Evolutionary conservation across 2,329 filamentous ascomycete genomes (phyloP).

Genomic region (Hirsutella rhossiliensis): DNA sequence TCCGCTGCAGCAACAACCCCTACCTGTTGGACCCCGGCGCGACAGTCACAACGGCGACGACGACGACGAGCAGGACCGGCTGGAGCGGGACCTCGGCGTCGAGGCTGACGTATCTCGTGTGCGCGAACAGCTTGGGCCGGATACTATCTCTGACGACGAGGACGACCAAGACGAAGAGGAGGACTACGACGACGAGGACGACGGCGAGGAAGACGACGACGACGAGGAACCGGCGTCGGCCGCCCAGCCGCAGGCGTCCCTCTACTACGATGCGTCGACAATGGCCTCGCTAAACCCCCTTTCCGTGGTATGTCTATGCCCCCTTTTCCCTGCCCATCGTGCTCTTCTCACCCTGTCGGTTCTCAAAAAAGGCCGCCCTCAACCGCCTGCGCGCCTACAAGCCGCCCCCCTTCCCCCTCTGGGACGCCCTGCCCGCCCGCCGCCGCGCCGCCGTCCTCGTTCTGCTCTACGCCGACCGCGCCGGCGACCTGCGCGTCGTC

Average conservation of each 20-base stretch:
- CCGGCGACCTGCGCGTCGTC: constrained; percentile 64
- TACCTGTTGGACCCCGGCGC: background rate
- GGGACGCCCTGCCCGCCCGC: constrained; percentile 47
- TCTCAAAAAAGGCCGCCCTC: constrained; percentile 36
- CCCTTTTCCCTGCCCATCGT: too few species aligned
- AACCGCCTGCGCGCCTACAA: constrained; percentile 48
- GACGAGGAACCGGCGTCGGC: constrained; percentile 4
- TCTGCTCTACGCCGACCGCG: constrained; percentile 73
- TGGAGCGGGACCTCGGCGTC: background rate
- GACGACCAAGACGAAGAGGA: constrained; percentile 8
- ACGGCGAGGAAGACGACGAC: constrained; percentile 4
- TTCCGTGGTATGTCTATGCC: constrained; percentile 33
- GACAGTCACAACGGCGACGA: background rate
- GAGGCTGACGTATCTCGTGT: background rate
- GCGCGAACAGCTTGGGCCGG: background rate
- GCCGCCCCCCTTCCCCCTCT: constrained; percentile 47
- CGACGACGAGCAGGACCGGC: background rate
- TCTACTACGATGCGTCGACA: constrained; percentile 44
- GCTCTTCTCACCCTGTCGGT: background rate
- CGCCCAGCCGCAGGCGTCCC: constrained; percentile 24
- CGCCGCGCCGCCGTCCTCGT: constrained; percentile 79
- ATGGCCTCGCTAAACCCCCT: constrained; percentile 44
- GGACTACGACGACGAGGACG: constrained; percentile 9
- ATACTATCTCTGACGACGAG: too few species aligned
- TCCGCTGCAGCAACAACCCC: background rate